Base-by-base conservation (phyloP, 768 basidiomycete species). In the Pholiota conissans region DNA sequence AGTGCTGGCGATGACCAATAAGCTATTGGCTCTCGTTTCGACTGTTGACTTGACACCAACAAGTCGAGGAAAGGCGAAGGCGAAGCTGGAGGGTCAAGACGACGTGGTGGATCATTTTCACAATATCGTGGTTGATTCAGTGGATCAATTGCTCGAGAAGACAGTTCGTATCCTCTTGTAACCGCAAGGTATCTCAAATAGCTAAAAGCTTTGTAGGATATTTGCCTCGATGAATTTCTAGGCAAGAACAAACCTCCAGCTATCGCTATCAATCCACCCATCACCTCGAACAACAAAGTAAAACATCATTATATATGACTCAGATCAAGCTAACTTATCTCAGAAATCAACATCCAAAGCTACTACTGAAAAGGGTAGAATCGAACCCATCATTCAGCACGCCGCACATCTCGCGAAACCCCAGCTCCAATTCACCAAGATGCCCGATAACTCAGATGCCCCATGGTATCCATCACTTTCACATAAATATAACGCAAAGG, bases 51-150 rank as follows among this genome's bases (percentile, higher is more conserved):
- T 73, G 48, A 65, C 66, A 2, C 48, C 65, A 63, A 29, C 62
- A 27, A 30, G 63, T 39, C 74, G 73, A 49, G 72, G 74, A 27
- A 86, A 86, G 69, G 83, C 81, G 26, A 85, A 86, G 66, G 76
- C 72, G 18, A 80, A 77, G 63, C 64, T 90, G 51, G 77, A 80
- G 55, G 82, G 76, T 55, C 82, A 90, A 66, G 93, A 97, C 63
- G 90, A 95, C 72, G 81, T 95, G 3, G 72, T 91, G 29, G 95
- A 97, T 69, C 85, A 84, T 61, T 96, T 94, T 69, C 83, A 90
- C 62, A 77, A 84, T 16, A 71, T 84, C 20, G 80, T 96, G 2
- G 88, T 92, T n/a, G 92, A 94, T 66, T 76, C 84, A 0, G 83
- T 96, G 79, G 96, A 99, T 68, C 80, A 82, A 47, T 70, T 98